Conservation (phyloP, 1,139 yeast species). For the Chernovozyma sophiae-reginae region DNA sequence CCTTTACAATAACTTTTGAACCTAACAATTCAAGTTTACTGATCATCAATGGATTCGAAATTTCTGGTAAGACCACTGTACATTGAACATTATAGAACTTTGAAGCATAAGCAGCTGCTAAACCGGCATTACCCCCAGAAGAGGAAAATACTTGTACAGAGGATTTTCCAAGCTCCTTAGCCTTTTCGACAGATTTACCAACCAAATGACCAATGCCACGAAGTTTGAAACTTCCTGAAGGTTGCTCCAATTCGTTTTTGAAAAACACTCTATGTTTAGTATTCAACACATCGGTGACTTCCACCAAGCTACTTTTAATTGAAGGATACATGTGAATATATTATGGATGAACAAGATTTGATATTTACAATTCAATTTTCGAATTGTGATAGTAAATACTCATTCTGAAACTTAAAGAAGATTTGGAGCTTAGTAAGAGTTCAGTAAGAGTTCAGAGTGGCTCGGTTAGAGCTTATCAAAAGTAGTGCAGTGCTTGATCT, state of each 20-base stretch:
- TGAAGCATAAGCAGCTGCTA: slow-evolving; percentile 41
- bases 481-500: too few relatives aligned
- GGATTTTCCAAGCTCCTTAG: slow-evolving; percentile 13
- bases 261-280: slow-evolving; percentile 23
- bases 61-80: slow-evolving; percentile 37
- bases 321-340: too few relatives aligned
- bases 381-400: too few relatives aligned
- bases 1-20: slow-evolving; percentile 29
- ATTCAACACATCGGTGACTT: slow-evolving; percentile 24
- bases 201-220: slow-evolving; percentile 37
- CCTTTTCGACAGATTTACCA: slow-evolving; percentile 16
- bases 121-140: slow-evolving; percentile 46
- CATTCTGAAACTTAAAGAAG: too few relatives aligned
- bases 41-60: slow-evolving; percentile 23
- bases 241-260: slow-evolving; percentile 39
- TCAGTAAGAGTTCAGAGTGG: too few relatives aligned
- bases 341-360: background rate
- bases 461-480: too few relatives aligned
- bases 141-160: slow-evolving; percentile 34
- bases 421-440: too few relatives aligned
- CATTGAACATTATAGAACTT: slow-evolving; percentile 24
- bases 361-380: background rate
- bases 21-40: slow-evolving; percentile 22
- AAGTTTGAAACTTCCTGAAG: slow-evolving; percentile 39
- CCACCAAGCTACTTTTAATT: slow-evolving; percentile 22